Base-by-base conservation (phyloP, 352 stramenopile species). In the Phytophthora sp. region DNA sequence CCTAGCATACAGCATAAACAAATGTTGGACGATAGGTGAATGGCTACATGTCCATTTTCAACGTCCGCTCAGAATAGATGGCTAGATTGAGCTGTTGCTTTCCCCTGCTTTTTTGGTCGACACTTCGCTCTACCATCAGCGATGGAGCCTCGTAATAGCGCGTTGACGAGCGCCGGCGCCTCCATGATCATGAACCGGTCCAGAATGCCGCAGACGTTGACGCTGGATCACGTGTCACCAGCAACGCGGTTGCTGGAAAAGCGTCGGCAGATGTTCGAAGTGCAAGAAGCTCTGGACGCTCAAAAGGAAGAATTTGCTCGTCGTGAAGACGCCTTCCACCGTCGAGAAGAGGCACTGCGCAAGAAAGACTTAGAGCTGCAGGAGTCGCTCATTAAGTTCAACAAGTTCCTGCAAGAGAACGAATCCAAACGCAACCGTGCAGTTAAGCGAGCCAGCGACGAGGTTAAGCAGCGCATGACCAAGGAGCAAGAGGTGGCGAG, bases 331-430 rank as follows among this genome's bases (percentile, higher is more conserved):
- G 92, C 90, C 0, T 98, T 98, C 73, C 82, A 94, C 41, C 83
- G 93, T n/a, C 89, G 94, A 21, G 95, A 98, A 66, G 93, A 98
- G 71, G 86, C 78, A 0, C 77, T 98, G 18, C 84, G 93, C 29
- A 94, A 97, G 62, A 98, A 98, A 64, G 93, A 98, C 59, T 71
- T 98, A 18, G 91, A 98, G 69, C 75, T 98, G 42, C 93, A 98
- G 67, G 92, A 98, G 50, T 98, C 89, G 21, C 82, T 98, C 31
- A 98, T 98, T 76, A 98, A 98, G 71, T 98, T 98, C 77, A 98
- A 98, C 80, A 98, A 98, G 62, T 97, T 97, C 65, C 76, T 96
- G 8, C 84, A 98, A 65, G 93, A 98, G 53, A 98, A 98, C 71
- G 94, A 98, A 66, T 96, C 82, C 23, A 98, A 98, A 69, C 85